Base-by-base conservation (phyloP, 1,284 basidiomycete genomes). In the Tilletia caries region DNA sequence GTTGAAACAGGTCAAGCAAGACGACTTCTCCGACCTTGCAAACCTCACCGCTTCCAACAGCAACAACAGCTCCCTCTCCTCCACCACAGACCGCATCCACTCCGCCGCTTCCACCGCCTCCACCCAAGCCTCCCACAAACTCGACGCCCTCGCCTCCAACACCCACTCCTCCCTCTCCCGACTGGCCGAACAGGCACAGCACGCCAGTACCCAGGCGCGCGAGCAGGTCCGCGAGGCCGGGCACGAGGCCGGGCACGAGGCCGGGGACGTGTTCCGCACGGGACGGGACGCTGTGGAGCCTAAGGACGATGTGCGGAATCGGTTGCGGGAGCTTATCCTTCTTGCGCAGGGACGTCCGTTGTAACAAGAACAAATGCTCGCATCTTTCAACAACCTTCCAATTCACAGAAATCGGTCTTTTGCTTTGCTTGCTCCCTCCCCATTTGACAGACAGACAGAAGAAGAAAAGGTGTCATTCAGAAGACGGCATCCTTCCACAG, bases 1-100 rank as follows among this genome's bases (percentile, higher is more conserved):
- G 18, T 69, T 10, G 18, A 29, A 12, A 41, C 64, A 77, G 75
- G 75, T 76, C 69, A 76, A 77, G 72, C 77, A 79, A 75, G 77
- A 79, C 70, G 77, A 79, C 71, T 79, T 79, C 34, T 75, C 76
- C 20, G 77, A 79, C 52, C 68, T 79, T 15, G 77, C 74, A 25
- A 72, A 77, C 44, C 68, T 78, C 18, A 29, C 58, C 23, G 25
- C 52, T 3, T 54, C 52, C 18, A 54, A 25, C 52, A 4, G 6
- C 52, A 8, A 13, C 25, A 23, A 54, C 23, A 29, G 15, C n/a
- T 54, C 52, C 25, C 2, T 29, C 52, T 23, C 52, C 25, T 54
- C 52, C 23, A 23, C 52, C 52, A 18, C 52, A 54, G 52, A 54
- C 52, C n/a, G 12, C 10, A 41, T 54, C 52, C 23, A 29, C 52